phyloP scores from a whole-genome alignment of 1,139 yeast genomes.

The Pichia norvegensis region DNA sequence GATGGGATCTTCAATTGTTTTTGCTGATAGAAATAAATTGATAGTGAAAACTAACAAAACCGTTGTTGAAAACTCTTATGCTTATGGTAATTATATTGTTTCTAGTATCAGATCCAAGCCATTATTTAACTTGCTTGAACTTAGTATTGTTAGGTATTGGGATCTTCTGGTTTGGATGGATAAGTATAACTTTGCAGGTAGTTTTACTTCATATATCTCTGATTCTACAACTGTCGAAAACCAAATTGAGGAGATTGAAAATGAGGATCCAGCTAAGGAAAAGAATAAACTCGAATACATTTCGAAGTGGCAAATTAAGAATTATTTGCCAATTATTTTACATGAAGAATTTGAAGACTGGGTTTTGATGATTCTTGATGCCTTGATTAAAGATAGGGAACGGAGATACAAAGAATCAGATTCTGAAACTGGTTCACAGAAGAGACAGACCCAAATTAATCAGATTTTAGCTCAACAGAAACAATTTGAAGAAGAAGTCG shows the following conservation, averaged over 20 bases:
- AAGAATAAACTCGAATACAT: constrained; percentile 40
- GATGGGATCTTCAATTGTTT: constrained; percentile 70
- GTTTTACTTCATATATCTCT: constrained; percentile 56
- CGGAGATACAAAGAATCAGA: constrained; percentile 27
- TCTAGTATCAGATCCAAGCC: constrained; percentile 78
- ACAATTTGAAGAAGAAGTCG: constrained; percentile 31
- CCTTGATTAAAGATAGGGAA: constrained; percentile 52
- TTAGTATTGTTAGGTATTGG: constrained; percentile 76
- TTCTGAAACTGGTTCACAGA: constrained; percentile 35
- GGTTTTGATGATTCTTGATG: constrained; percentile 69
- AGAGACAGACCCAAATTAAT: constrained; percentile 59
- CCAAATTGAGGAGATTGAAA: background rate
- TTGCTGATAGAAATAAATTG: constrained; percentile 73
- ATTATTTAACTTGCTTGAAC: constrained; percentile 72
- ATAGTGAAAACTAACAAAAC: constrained; percentile 68
- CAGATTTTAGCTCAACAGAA: constrained; percentile 43
- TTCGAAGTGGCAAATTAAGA: constrained; percentile 75
- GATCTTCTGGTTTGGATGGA: constrained; percentile 94
- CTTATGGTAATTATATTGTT: constrained; percentile 82
- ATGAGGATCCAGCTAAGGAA: constrained; percentile 32
- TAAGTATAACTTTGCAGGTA: constrained; percentile 78
- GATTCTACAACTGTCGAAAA: constrained; percentile 4
- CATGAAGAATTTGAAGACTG: constrained; percentile 85
- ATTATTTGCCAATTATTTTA: constrained; percentile 65
- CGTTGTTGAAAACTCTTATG: constrained; percentile 81